Evolutionary conservation across 805 yeast genomes (phyloP).

Genomic region (Lipomyces mesembrius): DNA sequence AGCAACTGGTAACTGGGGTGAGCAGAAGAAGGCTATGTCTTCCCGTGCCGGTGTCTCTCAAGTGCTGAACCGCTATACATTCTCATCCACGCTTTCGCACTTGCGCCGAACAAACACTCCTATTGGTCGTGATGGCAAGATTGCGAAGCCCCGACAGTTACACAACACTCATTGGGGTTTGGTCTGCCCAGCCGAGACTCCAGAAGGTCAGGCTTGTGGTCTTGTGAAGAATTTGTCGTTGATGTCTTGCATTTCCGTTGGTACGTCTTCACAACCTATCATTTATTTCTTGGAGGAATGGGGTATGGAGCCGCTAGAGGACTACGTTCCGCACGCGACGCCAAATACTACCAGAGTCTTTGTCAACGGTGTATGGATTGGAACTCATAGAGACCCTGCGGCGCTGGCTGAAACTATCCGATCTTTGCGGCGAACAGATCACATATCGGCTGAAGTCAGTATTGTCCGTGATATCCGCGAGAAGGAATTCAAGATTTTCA

Average conservation of each 20-base stretch:
- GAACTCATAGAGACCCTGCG: slow-evolving; percentile 97
- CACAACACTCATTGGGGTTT: slow-evolving; percentile 99
- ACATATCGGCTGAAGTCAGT: slow-evolving; percentile 93
- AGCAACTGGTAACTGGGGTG: slow-evolving; percentile 99
- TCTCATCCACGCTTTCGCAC: slow-evolving; percentile 97
- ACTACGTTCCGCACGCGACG: slow-evolving; percentile 88
- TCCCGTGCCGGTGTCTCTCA: slow-evolving; percentile 99
- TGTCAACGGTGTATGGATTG: slow-evolving; percentile 99
- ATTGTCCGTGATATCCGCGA: slow-evolving; percentile 96
- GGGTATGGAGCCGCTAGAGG: slow-evolving; percentile 99
- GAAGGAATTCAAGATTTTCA: slow-evolving; percentile 91
- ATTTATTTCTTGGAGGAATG: slow-evolving; percentile 92
- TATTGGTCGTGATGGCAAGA: slow-evolving; percentile 98
- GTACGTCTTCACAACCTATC: slow-evolving; percentile 95
- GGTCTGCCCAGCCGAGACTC: slow-evolving; percentile 99
- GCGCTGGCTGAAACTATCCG: slow-evolving; percentile 87
- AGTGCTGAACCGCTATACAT: slow-evolving; percentile 95
- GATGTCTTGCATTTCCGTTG: slow-evolving; percentile 98
- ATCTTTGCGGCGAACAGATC: slow-evolving; percentile 90
- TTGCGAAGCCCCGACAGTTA: slow-evolving; percentile 97
- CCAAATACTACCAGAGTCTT: slow-evolving; percentile 92
- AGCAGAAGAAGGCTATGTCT: slow-evolving; percentile 98
- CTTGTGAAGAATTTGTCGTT: slow-evolving; percentile 93
- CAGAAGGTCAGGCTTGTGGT: slow-evolving; percentile 99
- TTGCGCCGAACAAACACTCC: slow-evolving; percentile 99